Base-by-base conservation (phyloP, 176 grass and related monocot genomes). In the Aegilops sharonensis region DNA sequence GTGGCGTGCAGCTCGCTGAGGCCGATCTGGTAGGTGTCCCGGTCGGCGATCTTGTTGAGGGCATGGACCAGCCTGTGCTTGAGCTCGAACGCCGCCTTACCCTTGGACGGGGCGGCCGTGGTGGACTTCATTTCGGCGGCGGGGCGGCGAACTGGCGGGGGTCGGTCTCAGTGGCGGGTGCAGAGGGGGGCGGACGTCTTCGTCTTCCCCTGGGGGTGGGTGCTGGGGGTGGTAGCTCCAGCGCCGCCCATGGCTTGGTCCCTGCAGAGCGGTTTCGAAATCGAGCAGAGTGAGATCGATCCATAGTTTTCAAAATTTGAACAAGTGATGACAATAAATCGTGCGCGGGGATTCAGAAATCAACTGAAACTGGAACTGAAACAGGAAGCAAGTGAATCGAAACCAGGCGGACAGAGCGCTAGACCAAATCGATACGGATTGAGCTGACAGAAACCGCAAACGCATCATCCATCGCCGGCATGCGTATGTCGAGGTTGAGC, bases 1-100 rank as follows among this genome's bases (percentile, higher is more conserved):
- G 85, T 47, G 80, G 81, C 86, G 43, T 99, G 88, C 13, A 99
- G 90, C 84, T 96, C 97, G 48, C 80, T 67, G 21, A 91, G 68
- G 11, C 92, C 97, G 65, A 99, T 89, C 85, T 94, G 97, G 62
- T 99, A 93, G 2, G 94, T 96, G 90, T 99, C 97, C 68, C 97
- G 25, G 32, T 99, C 97, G 0, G 83, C 91, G 23, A 99, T 91
- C 90, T 99, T 99, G 86, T 99, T 96, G 12, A 99, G 85, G 75
- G 97, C 89, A 2, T 92, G 82, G 5, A 93, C 81, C 65, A 96
- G 80, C 78, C 75, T 93, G 76, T 96, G 94, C 89, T 99, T 99
- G 34, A 99, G 78, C 83, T 94, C 97, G 70, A 99, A 96, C 18
- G 89, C 64, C 0, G 88, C 70, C 83, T 96, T 96, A 40, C 90